Conservation (phyloP, 1,139 yeast genomes). For the Nakaseomyces bracarensis region DNA sequence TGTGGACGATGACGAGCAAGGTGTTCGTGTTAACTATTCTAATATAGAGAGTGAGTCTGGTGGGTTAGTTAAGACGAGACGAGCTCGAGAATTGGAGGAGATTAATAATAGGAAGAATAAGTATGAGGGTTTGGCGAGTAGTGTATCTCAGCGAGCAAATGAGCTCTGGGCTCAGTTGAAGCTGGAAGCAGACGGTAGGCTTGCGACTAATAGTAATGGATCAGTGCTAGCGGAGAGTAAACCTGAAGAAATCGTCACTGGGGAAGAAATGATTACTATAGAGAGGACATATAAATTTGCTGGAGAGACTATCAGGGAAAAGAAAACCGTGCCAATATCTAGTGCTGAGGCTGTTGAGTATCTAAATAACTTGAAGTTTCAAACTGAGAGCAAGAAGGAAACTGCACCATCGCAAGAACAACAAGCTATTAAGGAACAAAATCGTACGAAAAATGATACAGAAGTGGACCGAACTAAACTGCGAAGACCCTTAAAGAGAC, state of each 20-base stretch:
- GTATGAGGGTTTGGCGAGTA: conserved; percentile 19
- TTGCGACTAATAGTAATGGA: conserved; percentile 11
- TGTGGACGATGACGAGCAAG: conserved; percentile 29
- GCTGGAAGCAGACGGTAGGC: conserved; percentile 14
- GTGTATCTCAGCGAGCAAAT: conserved; percentile 32
- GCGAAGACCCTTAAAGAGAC: conserved; percentile 49
- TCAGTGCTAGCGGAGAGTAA: conserved; percentile 20
- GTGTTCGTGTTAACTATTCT: conserved; percentile 36
- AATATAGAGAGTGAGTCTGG: conserved; percentile 44
- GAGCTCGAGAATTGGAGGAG: conserved; percentile 41
- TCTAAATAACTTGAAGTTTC: conserved; percentile 44
- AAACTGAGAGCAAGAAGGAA: conserved; percentile 18
- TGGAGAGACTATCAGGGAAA: conserved; percentile 70
- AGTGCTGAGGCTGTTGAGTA: conserved; percentile 88
- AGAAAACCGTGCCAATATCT: conserved; percentile 61
- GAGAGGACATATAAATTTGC: conserved; percentile 81
- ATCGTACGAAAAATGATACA: not conserved
- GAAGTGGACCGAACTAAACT: conserved; percentile 13
- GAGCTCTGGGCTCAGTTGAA: conserved; percentile 45
- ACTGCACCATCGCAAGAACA: no score
- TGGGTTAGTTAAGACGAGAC: conserved; percentile 49
- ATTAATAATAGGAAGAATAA: conserved; percentile 27
- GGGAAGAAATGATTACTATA: conserved; percentile 48
- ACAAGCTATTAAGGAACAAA: conserved; percentile 9
- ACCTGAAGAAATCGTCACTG: conserved; percentile 9